phyloP scores from a whole-genome alignment of 2,329 filamentous ascomycete species.

The Torrubiella hemipterigena region DNA sequence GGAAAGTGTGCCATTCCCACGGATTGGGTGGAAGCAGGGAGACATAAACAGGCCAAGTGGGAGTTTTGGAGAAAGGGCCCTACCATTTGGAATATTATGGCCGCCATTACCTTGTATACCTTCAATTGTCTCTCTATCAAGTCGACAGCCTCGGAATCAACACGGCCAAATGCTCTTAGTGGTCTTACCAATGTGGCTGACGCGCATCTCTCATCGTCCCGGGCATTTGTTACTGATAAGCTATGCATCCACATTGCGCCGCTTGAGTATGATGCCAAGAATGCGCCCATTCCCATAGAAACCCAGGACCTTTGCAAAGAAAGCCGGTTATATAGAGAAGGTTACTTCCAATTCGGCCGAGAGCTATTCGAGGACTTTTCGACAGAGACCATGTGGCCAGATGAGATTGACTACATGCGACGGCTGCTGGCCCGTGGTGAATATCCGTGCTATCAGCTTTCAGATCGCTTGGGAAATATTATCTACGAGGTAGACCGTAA shows the following conservation, averaged over 20 bases:
- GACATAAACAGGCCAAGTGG: not conserved
- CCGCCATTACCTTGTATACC: not conserved
- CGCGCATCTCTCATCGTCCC: too few species aligned
- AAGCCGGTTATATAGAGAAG: not conserved
- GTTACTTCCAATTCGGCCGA: not conserved
- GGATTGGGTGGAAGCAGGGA: slow-evolving; percentile 1
- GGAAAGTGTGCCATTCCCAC: not conserved
- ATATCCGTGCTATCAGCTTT: not conserved
- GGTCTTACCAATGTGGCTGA: too few species aligned
- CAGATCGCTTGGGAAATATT: not conserved
- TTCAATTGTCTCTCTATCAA: not conserved
- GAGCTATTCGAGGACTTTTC: not conserved
- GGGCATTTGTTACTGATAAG: not conserved
- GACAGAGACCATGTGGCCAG: not conserved
- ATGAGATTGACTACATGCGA: not conserved
- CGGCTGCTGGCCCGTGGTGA: not conserved
- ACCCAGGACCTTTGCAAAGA: too few species aligned
- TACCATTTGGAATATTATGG: not conserved
- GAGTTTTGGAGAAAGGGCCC: not conserved
- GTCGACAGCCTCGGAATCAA: not conserved
- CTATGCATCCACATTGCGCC: not conserved
- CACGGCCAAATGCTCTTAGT: too few species aligned
- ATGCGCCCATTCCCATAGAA: not conserved
- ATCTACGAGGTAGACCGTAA: not conserved
- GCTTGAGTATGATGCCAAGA: not conserved